Base-by-base conservation (phyloP, 129 eudicot species). In the Helianthus tuberosus region DNA sequence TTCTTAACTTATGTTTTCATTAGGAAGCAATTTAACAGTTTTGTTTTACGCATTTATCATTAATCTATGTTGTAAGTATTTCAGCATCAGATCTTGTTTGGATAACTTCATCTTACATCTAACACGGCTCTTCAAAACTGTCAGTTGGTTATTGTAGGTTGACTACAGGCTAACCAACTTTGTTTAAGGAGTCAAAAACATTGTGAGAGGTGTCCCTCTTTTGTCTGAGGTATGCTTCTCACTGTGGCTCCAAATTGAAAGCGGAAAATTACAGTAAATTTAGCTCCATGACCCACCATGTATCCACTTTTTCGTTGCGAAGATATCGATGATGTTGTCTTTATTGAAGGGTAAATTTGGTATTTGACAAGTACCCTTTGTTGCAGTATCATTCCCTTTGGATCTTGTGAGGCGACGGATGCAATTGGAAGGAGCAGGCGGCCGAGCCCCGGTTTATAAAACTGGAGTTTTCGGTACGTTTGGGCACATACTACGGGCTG, bases 401-500 rank as follows among this genome's bases (percentile, higher is more conserved):
- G 98, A 93, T 80, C 94, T 93, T 61, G 98, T 93, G 84, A 93
- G 98, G 77, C 84, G 96, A 52, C 69, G 98, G 75, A 93, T 87
- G 96, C 98, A 93, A 66, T 72, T 93, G 81, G 92, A 93, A 86
- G 98, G 98, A 71, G 96, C 92, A 12, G 98, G 89, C 69, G 96
- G 98, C 15, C 71, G 86, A 67, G 96, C 89, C 41, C 96, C 79
- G 53, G 91, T 93, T 43, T 93, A 93, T 66, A 93, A 78, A 43
- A 79, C 82, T 0, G 98, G 96, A 49, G 67, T 93, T 43, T 79
- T 88, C 17, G 92, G 96, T 63, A 84, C 92, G 5, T 81, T 89
- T 61, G 70, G 82, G 25, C 87, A 93, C 32, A 93, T 93, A 39
- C 68, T 86, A 51, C 80, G 72, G 44, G 83, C 77, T n/a, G 98